These are phyloP conservation scores for Fraxinus dipetala DNA, from an alignment of 305 asterid genomes.

Conservation along the genomic window DNA sequence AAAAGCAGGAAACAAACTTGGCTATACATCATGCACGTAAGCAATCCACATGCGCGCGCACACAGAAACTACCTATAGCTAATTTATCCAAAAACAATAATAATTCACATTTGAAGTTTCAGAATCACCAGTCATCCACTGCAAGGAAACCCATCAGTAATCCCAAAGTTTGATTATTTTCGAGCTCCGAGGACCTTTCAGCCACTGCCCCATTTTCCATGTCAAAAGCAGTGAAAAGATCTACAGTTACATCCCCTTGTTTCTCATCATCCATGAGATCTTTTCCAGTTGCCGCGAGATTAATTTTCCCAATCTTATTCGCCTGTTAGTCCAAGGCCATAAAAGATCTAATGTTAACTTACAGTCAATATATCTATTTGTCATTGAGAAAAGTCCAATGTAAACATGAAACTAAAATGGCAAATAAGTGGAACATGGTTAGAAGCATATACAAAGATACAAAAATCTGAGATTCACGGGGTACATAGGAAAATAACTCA, in stretches of 20 bases:
- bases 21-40: conserved; percentile 7
- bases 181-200: conserved; percentile 76
- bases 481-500: conserved; percentile 3
- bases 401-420: conserved; percentile 1
- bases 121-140: conserved; percentile 88
- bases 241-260: conserved; percentile 93
- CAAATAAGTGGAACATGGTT: neutral
- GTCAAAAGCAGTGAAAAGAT: conserved; percentile 85
- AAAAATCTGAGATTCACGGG: neutral
- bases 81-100: neutral
- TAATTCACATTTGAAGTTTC: conserved; percentile 21
- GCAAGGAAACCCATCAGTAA: conserved; percentile 90
- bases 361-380: conserved; percentile 2
- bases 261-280: conserved; percentile 99
- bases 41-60: conserved; percentile 1
- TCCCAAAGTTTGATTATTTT: conserved; percentile 81
- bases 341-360: conserved; percentile 2
- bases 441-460: neutral
- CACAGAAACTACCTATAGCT: neutral
- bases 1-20: neutral
- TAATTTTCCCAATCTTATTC: conserved; percentile 89
- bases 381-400: conserved; percentile 3
- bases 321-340: conserved; percentile 56
- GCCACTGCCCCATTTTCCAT: conserved; percentile 67
- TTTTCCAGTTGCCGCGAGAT: conserved; percentile 99